A percentile compares a stretch with the other conserved stretches of the same genome.
Evolutionary conservation across 2,329 filamentous ascomycete genomes (phyloP).

Genomic region (Atkinsonella texensis): DNA sequence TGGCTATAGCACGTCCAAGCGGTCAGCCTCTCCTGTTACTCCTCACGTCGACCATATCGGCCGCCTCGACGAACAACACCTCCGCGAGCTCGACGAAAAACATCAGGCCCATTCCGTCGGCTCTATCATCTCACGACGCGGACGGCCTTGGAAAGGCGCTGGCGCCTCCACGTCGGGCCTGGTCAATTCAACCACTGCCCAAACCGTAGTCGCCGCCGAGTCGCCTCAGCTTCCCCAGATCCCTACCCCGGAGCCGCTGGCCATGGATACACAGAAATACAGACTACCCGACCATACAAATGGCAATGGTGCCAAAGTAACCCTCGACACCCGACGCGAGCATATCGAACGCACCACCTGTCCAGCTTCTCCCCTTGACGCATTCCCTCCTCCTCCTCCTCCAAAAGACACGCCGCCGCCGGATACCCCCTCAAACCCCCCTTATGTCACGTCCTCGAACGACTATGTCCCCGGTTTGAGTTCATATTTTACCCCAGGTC

Average conservation of each 20-base stretch:
- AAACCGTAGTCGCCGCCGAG: slow-evolving; percentile 16
- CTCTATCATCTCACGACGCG: slow-evolving; percentile 48
- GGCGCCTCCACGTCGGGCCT: slow-evolving; percentile 26
- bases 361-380: slow-evolving; percentile 24
- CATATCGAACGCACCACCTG: slow-evolving; percentile 40
- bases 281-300: slow-evolving; percentile 58
- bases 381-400: slow-evolving; percentile 26
- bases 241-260: slow-evolving; percentile 35
- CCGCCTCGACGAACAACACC: slow-evolving; percentile 57
- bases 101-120: slow-evolving; percentile 43
- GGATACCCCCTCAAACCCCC: slow-evolving; percentile 11
- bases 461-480: slow-evolving; percentile 39
- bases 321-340: slow-evolving; percentile 43
- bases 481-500: slow-evolving; percentile 55
- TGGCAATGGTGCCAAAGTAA: slow-evolving; percentile 54
- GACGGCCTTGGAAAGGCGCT: slow-evolving; percentile 60
- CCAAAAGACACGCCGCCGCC: slow-evolving; percentile 28
- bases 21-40: slow-evolving; percentile 16
- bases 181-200: slow-evolving; percentile 12
- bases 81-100: slow-evolving; percentile 52
- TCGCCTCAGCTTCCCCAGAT: slow-evolving; percentile 38
- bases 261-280: slow-evolving; percentile 65
- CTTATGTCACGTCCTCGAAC: slow-evolving; percentile 19
- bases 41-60: slow-evolving; percentile 41
- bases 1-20: slow-evolving; percentile 40